Conservation (phyloP, 441 rosid genomes). For the Brassica balearica region DNA sequence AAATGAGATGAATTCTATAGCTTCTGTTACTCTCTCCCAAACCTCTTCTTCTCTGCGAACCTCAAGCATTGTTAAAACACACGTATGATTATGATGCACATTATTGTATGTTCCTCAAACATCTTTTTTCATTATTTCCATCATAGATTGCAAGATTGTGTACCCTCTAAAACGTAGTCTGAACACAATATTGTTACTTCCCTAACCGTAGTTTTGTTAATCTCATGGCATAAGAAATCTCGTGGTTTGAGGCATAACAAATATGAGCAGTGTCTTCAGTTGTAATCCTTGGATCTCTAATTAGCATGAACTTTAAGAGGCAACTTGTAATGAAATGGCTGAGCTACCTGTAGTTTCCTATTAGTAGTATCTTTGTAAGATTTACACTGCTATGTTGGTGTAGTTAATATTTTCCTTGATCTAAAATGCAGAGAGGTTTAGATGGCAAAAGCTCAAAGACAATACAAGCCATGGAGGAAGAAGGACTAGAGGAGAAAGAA, state of each 20-base stretch:
- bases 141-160: background rate
- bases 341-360: too few species aligned
- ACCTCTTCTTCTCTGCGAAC: constrained; percentile 11
- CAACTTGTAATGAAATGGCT: too few species aligned
- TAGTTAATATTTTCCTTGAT: constrained; percentile 54
- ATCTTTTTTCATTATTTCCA: background rate
- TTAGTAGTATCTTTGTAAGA: too few species aligned
- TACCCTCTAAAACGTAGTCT: constrained; percentile 4
- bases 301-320: too few species aligned
- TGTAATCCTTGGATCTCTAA: too few species aligned
- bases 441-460: constrained; percentile 61
- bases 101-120: background rate
- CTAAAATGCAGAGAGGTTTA: constrained; percentile 58
- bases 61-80: constrained; percentile 9
- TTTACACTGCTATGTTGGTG: too few species aligned
- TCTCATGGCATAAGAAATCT: too few species aligned
- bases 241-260: too few species aligned
- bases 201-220: too few species aligned
- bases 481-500: too few species aligned
- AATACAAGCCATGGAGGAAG: constrained; percentile 32
- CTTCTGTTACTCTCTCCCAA: constrained; percentile 11
- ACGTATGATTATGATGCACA: constrained; percentile 10
- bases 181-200: background rate
- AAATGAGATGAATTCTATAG: background rate
- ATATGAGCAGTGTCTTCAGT: too few species aligned